Conservation (phyloP, 2,329 filamentous ascomycete species). For the Alternaria triticina region DNA sequence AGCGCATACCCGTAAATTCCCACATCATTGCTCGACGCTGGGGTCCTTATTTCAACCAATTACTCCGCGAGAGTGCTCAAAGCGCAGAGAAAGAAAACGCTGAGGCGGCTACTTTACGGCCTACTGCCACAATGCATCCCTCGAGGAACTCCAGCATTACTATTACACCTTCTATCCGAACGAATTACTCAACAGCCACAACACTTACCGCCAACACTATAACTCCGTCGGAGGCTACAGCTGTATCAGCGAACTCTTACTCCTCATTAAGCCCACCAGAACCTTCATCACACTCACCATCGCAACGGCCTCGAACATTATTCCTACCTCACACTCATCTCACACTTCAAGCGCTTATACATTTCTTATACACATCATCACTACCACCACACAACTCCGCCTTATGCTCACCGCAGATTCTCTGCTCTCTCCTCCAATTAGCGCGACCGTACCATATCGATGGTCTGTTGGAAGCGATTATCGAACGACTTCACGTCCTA, state of each 20-base stretch:
- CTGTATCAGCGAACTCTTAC: conserved; percentile 50
- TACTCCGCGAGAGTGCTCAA: conserved; percentile 79
- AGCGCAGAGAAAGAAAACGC: conserved; percentile 62
- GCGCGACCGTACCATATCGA: conserved; percentile 93
- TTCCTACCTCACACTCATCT: conserved; percentile 92
- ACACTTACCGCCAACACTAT: conserved; percentile 51
- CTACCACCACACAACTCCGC: conserved; percentile 77
- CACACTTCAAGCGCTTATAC: conserved; percentile 86
- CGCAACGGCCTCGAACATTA: conserved; percentile 80
- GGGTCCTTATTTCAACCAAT: conserved; percentile 94
- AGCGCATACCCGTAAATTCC: conserved; percentile 92
- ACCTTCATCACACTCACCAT: conserved; percentile 59
- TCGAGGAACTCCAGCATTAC: conserved; percentile 82
- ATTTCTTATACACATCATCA: conserved; percentile 92
- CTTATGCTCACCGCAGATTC: conserved; percentile 90
- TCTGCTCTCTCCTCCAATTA: conserved; percentile 93
- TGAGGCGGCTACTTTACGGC: conserved; percentile 77
- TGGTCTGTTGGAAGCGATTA: conserved; percentile 87
- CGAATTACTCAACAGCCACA: conserved; percentile 52
- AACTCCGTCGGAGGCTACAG: conserved; percentile 44
- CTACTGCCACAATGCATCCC: conserved; percentile 61
- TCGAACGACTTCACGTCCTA: conserved; percentile 86
- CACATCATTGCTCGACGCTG: conserved; percentile 85
- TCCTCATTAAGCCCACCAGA: conserved; percentile 60
- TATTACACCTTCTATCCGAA: conserved; percentile 73